Evolutionary conservation across 805 yeast species (phyloP).

Genomic region (Kluyveromyces siamensis): DNA sequence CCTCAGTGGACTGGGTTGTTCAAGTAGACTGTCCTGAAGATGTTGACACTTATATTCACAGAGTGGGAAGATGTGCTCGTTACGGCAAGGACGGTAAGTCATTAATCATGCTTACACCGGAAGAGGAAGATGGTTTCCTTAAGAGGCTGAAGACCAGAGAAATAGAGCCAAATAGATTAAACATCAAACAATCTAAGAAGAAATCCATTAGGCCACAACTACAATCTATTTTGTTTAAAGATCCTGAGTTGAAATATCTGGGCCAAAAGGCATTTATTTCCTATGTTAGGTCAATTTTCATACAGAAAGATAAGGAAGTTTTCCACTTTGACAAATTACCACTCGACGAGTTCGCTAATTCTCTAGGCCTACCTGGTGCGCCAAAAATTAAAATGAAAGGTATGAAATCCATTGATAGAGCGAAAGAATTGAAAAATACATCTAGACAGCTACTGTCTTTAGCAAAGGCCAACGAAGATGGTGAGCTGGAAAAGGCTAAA

Average conservation of each 20-base stretch:
- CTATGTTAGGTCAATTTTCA: constrained; percentile 72
- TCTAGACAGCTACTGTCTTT: constrained; percentile 60
- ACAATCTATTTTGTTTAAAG: constrained; percentile 84
- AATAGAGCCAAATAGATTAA: constrained; percentile 64
- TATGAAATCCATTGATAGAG: constrained; percentile 32
- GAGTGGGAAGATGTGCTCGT: constrained; percentile 87
- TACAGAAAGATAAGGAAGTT: constrained; percentile 81
- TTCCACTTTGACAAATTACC: constrained; percentile 74
- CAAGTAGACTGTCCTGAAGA: constrained; percentile 91
- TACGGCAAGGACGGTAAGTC: constrained; percentile 81
- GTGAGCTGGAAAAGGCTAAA: constrained; percentile 38
- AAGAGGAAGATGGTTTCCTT: constrained; percentile 72
- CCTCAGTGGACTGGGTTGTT: constrained; percentile 91
- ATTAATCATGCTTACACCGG: constrained; percentile 70
- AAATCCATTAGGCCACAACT: constrained; percentile 73
- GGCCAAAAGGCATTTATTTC: constrained; percentile 96
- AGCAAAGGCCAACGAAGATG: constrained; percentile 53
- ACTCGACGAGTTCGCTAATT: constrained; percentile 73
- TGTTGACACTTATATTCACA: constrained; percentile 77
- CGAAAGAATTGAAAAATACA: constrained; percentile 71
- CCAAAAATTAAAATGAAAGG: constrained; percentile 79
- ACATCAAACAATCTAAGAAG: constrained; percentile 61
- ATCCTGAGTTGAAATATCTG: constrained; percentile 82
- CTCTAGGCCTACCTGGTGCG: constrained; percentile 92
- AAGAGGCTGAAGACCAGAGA: constrained; percentile 50